Percentiles rank a stretch among this genome's conserved stretches.
Evolutionary conservation across 176 grass and related monocot genomes (phyloP).

Genomic region (Secale cereale): DNA sequence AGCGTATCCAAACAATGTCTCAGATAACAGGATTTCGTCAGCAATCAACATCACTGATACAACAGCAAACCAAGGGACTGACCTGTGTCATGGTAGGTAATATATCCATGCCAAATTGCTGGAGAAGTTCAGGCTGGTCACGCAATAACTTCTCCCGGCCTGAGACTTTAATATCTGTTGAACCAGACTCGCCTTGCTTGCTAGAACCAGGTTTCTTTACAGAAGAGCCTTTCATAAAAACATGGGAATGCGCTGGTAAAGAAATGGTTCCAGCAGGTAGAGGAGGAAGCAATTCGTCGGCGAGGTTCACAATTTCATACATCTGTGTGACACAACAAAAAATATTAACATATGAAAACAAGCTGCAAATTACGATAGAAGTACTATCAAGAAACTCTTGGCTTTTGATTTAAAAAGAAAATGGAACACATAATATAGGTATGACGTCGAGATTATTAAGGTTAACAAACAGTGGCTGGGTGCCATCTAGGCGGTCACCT

Average conservation of each 20-base stretch:
- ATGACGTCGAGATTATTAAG: not conserved
- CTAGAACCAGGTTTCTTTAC: slow-evolving; percentile 45
- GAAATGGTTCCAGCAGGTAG: slow-evolving; percentile 76
- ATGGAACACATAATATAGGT: not conserved
- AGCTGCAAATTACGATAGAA: not conserved
- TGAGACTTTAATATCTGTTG: slow-evolving; percentile 43
- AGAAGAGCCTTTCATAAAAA: slow-evolving; percentile 51
- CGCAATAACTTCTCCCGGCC: slow-evolving; percentile 68
- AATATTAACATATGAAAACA: not conserved
- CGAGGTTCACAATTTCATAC: slow-evolving; percentile 84
- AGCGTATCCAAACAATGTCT: not conserved
- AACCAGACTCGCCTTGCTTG: slow-evolving; percentile 47
- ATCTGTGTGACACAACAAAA: slow-evolving; percentile 51
- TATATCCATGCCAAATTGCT: slow-evolving; percentile 84
- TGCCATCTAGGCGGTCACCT: not conserved
- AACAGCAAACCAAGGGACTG: not conserved
- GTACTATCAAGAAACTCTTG: not conserved
- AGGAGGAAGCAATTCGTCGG: slow-evolving; percentile 75
- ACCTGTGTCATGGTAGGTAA: slow-evolving; percentile 85
- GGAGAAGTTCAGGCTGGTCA: slow-evolving; percentile 87
- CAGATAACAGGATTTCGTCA: not conserved
- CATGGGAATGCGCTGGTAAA: slow-evolving; percentile 48
- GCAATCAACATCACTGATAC: not conserved
- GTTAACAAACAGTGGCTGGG: not conserved
- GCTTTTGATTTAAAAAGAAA: not conserved